Percentiles rank a stretch among this genome's conserved stretches.
Evolutionary conservation across 208 protist genomes (phyloP).

Genomic region (Perkinsela sp.): DNA sequence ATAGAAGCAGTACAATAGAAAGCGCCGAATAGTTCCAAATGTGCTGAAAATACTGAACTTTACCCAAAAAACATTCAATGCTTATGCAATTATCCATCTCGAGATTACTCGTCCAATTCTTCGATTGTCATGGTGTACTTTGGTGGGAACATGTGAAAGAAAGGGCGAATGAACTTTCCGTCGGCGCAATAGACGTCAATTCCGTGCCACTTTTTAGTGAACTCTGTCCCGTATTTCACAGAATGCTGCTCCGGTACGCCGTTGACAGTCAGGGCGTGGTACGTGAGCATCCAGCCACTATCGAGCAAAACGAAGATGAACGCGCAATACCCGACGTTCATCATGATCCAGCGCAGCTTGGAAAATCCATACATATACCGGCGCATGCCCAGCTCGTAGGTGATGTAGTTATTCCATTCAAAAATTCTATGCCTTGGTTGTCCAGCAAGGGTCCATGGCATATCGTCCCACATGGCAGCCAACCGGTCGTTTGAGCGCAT

Average conservation of each 20-base stretch:
- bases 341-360: slow-evolving; percentile 26
- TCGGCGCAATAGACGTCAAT: slow-evolving; percentile 41
- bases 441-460: slow-evolving; percentile 25
- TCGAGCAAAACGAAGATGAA: slow-evolving; percentile 38
- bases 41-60: too few species aligned
- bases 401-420: slow-evolving; percentile 39
- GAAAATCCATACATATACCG: slow-evolving; percentile 25
- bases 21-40: too few species aligned
- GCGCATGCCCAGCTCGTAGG: slow-evolving; percentile 31
- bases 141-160: slow-evolving; percentile 57
- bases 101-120: slow-evolving; percentile 10
- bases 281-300: slow-evolving; percentile 23
- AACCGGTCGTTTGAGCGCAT: slow-evolving; percentile 42
- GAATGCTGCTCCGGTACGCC: slow-evolving; percentile 24
- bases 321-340: slow-evolving; percentile 21
- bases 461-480: slow-evolving; percentile 51
- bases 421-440: slow-evolving; percentile 22
- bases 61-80: too few species aligned
- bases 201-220: slow-evolving; percentile 16
- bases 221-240: slow-evolving; percentile 33
- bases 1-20: too few species aligned
- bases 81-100: too few species aligned
- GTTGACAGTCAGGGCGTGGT: slow-evolving; percentile 14
- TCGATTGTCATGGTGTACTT: slow-evolving; percentile 51
- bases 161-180: slow-evolving; percentile 47